Base-by-base conservation (phyloP, 306 rosid genomes). In the Senna siamea region DNA sequence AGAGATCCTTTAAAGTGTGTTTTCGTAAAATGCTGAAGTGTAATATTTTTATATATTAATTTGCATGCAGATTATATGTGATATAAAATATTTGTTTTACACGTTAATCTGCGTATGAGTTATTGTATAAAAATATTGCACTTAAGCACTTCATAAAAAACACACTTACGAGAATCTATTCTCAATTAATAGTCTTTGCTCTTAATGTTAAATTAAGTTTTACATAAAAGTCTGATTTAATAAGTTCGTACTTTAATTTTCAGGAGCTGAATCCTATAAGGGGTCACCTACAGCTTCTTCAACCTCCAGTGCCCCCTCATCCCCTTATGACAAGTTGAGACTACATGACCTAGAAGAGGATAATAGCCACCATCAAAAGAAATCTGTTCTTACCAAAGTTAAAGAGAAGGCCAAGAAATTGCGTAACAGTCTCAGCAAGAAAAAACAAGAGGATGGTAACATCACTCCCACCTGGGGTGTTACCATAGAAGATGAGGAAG, bases 341-440 rank as follows among this genome's bases (percentile, higher is more conserved):
- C 72, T 78, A 11, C 90, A 73, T 23, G 92, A 84, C 73, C 69
- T 6, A 0, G 91, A 90, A 63, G 97, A 90, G n/a, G 91, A 90
- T 72, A 87, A 73, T 0, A 70, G 64, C 10, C 85, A 80, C 76
- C 87, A 80, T 73, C 93, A 76, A 34, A 92, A 84, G 88, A 94
- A 94, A 84, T 94, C 98, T 5, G 93, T 94, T 66, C 86, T 94
- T 66, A 9, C 87, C 60, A 94, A 88, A 84, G 93, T 94, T 69
- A 94, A 83, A 78, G 97, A 91, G 65, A 92, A 77, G 66, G 96
- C 97, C 37, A 87, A 53, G 84, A 94, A 83, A 80, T 70, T 89
- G 35, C 81, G 87, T 26, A 40, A 82, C 79, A 81, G 87, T 51
- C 93, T 94, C 70, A 89, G 92, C 85, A 88, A 83, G 86, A 91